Evolutionary conservation across 1,139 yeast genomes (phyloP), one percentile per base, ranked within the genome.

Genomic region (Kluyveromyces sp.): DNA sequence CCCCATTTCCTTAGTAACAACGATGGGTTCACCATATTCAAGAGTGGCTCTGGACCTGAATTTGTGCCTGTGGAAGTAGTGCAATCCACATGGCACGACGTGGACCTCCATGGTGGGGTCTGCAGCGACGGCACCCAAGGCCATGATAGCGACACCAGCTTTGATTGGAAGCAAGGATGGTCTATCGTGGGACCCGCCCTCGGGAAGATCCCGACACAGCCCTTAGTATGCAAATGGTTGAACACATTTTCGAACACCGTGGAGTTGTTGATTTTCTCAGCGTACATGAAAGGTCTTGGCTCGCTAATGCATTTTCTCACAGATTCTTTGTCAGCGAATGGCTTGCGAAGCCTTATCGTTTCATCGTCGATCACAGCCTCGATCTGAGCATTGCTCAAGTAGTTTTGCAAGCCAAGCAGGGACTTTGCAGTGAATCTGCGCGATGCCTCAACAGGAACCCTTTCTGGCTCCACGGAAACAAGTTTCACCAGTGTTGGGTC

Each of bases 101-200:
- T 73, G 73, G 2, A 83, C 80, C 35, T 73, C 70, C 50, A 77
- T 74, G 39, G 70, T 65, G 0, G 83, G 81, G 50, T 80, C 77
- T 30, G 71, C 70, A 10, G 81, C 81, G 60, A 77, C 76, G 1
- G 90, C 83, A 10, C 92, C 90, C 31, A 83, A 66, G 0, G 90
- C 92, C 92, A 83, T 83, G 15, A 83, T 78, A 0, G 87, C 90
- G 31, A 83, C 89, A 27, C 92, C 92, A 0, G 90, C 88, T 60
- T 83, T 83, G 55, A 83, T 72, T 0, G 90, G 92, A 39, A 83
- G 66, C 45, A 83, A 66, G 47, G 83, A 84, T 1, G 89, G 80
- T 53, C 90, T 72, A 59, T 83, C 92, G 59, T 83, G 92, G n/a
- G 88, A 79, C 0, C 89, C 89, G 25, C 58, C 58, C 66, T 84